Conservation (phyloP, 768 basidiomycete species). For the Strobilomyces confusus region DNA sequence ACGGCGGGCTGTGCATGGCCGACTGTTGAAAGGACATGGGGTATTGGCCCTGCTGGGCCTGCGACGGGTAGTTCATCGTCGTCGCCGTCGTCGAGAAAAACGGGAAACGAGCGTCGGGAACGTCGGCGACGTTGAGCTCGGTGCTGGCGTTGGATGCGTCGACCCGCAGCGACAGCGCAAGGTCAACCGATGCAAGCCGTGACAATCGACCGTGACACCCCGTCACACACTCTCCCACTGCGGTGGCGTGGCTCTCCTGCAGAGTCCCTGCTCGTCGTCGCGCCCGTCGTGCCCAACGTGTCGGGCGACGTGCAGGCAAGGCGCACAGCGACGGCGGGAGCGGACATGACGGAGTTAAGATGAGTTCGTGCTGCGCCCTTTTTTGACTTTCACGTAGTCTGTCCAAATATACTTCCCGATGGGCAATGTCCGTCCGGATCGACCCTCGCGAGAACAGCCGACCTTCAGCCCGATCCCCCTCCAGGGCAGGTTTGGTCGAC, state of each 20-base stretch:
- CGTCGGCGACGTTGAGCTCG: constrained; percentile 3
- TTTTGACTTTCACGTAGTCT: neutral
- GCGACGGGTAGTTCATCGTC: constrained; percentile 26
- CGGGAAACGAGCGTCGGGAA: neutral
- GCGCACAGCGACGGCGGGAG: neutral
- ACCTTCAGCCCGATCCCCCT: too few species aligned
- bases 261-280: neutral
- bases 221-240: constrained; percentile 20
- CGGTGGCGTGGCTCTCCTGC: constrained; percentile 5
- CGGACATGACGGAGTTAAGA: neutral
- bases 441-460: constrained; percentile 56
- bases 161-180: constrained; percentile 8
- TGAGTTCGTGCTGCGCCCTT: neutral
- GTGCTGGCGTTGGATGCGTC: constrained; percentile 1
- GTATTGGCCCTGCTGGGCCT: constrained; percentile 23
- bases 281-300: neutral
- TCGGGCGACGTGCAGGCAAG: neutral
- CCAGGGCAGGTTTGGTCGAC: too few species aligned
- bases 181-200: constrained; percentile 7
- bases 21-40: constrained; percentile 24
- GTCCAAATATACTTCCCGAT: constrained; percentile 34
- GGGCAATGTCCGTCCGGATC: constrained; percentile 64
- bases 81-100: constrained; percentile 4
- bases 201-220: constrained; percentile 23
- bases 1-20: constrained; percentile 13